Percentiles rank a stretch among this genome's conserved stretches.
Conservation (phyloP, 2,329 filamentous ascomycete species). For the Pseudohalonectria lignicola region DNA sequence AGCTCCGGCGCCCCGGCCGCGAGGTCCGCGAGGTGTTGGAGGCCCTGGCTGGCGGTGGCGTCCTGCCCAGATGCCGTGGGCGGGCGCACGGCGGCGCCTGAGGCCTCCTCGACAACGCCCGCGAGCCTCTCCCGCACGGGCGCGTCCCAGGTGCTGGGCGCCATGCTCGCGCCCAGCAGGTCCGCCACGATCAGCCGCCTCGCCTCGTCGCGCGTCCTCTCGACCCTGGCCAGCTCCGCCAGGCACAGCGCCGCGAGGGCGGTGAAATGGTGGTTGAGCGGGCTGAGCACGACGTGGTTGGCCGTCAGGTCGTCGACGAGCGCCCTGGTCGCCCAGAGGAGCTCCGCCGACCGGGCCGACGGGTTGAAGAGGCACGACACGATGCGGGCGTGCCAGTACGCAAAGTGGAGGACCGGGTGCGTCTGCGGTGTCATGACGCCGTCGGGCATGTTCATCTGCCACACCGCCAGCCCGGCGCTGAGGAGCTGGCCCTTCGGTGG, state of each 20-base stretch:
- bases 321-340: constrained; percentile 49
- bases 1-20: constrained; percentile 30
- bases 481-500: constrained; percentile 40
- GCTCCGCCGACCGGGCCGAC: constrained; percentile 40
- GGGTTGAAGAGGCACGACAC: constrained; percentile 51
- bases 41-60: constrained; percentile 23
- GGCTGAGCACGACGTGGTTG: constrained; percentile 34
- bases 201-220: constrained; percentile 39
- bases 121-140: constrained; percentile 41
- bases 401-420: constrained; percentile 50
- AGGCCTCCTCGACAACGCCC: constrained; percentile 21
- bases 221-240: constrained; percentile 1
- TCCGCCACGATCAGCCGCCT: constrained; percentile 41
- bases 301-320: constrained; percentile 46
- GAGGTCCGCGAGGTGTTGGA: constrained; percentile 35
- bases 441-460: constrained; percentile 51
- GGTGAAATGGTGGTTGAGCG: constrained; percentile 57
- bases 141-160: constrained; percentile 44
- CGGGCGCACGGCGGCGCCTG: too few species aligned
- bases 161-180: constrained; percentile 41
- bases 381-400: constrained; percentile 60
- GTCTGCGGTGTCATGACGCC: constrained; percentile 39
- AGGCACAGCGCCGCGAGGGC: constrained; percentile 39
- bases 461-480: constrained; percentile 51
- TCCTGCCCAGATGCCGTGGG: not conserved